Base-by-base conservation (phyloP, 805 yeast species). In the Nakazawaea ernobii region DNA sequence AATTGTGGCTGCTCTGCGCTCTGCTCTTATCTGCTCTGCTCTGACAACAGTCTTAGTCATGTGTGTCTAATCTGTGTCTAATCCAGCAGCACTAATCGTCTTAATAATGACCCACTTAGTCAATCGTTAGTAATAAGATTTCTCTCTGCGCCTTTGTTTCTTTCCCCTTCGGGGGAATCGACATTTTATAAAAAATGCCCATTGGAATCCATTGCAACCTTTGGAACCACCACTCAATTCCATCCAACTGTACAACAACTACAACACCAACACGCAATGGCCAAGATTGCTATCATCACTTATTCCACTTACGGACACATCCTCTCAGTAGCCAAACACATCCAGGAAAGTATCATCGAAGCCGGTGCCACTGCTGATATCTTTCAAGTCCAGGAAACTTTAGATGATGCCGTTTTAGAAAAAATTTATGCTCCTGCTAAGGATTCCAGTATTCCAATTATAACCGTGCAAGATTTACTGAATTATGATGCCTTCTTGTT, bases 301-400 rank as follows among this genome's bases (percentile, higher is more conserved):
- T 89, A 89, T 76, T 83, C 96, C 35, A 64, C 84, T 55, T 88
- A 86, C 71, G 90, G 90, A 52, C 96, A 89, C 68, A 69, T 84
- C 55, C 80, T 81, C 54, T 67, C 71, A 38, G 59, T 86, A 58
- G 95, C 96, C 33, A 78, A 82, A 62, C 70, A 85, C 39, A 79
- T 79, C 59, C 75, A 84, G 67, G 67, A 67, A 47, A 95, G 95
- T 56, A 24, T 40, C 38, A 82, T 77, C 61, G 71, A 77, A 8
- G 79, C 84, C 11, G 95, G 92, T 52, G 82, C 84, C 49, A 49
- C 62, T 17, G 95, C 85, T 35, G 83, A 81, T 57, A 71, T 89
- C 55, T 85, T 67, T 74, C 95, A 85, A 70, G 80, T 90, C 46
- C 81, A 85, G 49, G 96, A 89, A 69, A 88, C 95, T 28, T 70